A percentile compares a stretch with the other conserved stretches of the same genome.
These are phyloP conservation scores for Coemansia sp. DNA, from an alignment of 192 early-diverging fungal genomes.

Conservation along the genomic window DNA sequence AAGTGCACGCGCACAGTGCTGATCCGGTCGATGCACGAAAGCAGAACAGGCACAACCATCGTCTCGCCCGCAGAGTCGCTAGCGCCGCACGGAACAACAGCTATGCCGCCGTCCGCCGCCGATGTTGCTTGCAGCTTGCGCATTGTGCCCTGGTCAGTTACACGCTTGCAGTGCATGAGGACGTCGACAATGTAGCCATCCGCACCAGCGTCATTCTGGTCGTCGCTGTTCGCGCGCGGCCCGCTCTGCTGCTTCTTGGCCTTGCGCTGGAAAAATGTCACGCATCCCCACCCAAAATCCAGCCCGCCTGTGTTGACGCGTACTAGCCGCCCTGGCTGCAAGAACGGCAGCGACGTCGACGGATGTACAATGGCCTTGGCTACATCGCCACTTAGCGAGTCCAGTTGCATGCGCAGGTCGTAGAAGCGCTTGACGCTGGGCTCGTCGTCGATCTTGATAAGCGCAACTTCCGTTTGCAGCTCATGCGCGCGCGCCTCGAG, in stretches of 20 bases:
- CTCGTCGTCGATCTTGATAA: constrained; percentile 69
- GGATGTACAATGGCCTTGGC: constrained; percentile 84
- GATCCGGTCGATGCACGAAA: constrained; percentile 74
- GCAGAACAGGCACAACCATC: constrained; percentile 75
- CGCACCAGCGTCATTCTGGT: constrained; percentile 46
- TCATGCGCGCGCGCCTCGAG: constrained; percentile 56
- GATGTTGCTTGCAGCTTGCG: constrained; percentile 33
- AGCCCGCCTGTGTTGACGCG: constrained; percentile 60
- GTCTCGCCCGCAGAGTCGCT: constrained; percentile 59
- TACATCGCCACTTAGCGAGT: constrained; percentile 64
- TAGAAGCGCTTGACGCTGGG: constrained; percentile 72
- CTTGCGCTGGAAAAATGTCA: constrained; percentile 73
- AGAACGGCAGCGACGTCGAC: constrained; percentile 74
- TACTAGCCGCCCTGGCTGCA: constrained; percentile 85
- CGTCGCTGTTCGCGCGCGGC: constrained; percentile 19
- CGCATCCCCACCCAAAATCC: constrained; percentile 94
- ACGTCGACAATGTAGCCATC: constrained; percentile 82
- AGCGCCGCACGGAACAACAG: constrained; percentile 50
- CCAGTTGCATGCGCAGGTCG: constrained; percentile 72
- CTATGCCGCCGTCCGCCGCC: constrained; percentile 21
- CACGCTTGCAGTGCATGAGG: constrained; percentile 71
- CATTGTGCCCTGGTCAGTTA: neutral
- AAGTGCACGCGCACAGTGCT: constrained; percentile 76
- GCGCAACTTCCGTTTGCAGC: constrained; percentile 57
- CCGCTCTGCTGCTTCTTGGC: constrained; percentile 16